Percentiles rank a stretch among this genome's conserved stretches.
These are phyloP conservation scores for Pseudozyma thailandica DNA, from an alignment of 1,284 basidiomycete species.

Conservation along the genomic window DNA sequence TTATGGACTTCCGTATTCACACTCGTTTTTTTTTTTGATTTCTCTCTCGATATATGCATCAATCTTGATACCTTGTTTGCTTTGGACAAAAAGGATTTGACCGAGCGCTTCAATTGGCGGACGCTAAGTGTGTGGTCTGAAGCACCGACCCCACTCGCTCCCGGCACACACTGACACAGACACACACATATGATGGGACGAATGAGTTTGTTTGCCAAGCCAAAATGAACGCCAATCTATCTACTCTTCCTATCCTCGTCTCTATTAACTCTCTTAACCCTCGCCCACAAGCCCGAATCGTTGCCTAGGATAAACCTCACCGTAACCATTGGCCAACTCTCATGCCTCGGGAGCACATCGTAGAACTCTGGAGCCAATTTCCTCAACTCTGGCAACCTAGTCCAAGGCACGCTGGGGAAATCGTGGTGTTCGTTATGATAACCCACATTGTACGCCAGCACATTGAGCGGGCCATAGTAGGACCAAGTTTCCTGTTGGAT, in stretches of 20 bases:
- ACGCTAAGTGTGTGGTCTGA: too few species aligned
- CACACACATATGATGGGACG: too few species aligned
- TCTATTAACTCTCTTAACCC: conserved; percentile 54
- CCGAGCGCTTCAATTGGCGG: too few species aligned
- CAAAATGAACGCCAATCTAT: too few species aligned
- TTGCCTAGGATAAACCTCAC: conserved; percentile 86
- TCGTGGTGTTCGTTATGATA: conserved; percentile 99
- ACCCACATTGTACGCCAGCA: conserved; percentile 95
- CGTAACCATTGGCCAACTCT: conserved; percentile 93
- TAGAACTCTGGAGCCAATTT: conserved; percentile 91
- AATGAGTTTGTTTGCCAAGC: too few species aligned
- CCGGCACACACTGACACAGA: too few species aligned
- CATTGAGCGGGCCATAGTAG: conserved; percentile 92
- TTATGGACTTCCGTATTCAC: too few species aligned
- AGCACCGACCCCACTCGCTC: too few species aligned
- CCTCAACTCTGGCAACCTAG: conserved; percentile 84
- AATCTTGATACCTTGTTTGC: too few species aligned
- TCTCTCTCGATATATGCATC: too few species aligned
- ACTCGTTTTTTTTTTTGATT: too few species aligned
- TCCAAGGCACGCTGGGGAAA: conserved; percentile 96
- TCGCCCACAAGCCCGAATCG: conserved; percentile 59
- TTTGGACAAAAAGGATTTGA: too few species aligned
- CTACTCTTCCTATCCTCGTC: conserved; percentile 5
- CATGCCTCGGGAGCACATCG: conserved; percentile 84
- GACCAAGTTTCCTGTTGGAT: conserved; percentile 89